Evolutionary conservation across 345 rosid genomes (phyloP).

Genomic region (Bretschneidera sinensis): DNA sequence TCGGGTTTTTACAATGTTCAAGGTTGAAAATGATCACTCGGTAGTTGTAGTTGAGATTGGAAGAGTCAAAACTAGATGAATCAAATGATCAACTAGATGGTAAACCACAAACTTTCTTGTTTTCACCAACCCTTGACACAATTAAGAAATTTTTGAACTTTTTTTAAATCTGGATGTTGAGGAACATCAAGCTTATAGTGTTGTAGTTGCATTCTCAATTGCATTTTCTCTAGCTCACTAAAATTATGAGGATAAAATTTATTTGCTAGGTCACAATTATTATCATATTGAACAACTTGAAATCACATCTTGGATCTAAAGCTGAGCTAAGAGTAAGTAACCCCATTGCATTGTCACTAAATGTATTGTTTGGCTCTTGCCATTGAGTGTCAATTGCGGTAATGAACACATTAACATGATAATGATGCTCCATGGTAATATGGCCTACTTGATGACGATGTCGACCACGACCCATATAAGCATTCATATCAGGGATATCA

Average conservation of each 20-base stretch:
- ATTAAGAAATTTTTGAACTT: neutral
- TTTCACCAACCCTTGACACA: too few species aligned
- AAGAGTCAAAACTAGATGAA: neutral
- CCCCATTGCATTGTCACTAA: neutral
- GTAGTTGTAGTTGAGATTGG: neutral
- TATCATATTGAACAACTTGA: neutral
- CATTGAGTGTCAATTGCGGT: neutral
- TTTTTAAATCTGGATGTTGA: neutral
- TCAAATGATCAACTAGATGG: neutral
- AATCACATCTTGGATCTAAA: neutral
- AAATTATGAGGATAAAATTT: neutral
- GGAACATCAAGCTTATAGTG: neutral
- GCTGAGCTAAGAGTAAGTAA: neutral
- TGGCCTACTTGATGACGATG: too few species aligned
- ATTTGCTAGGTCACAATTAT: neutral
- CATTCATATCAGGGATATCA: slow-evolving; percentile 2
- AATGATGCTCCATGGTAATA: too few species aligned
- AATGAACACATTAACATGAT: neutral
- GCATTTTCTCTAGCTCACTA: neutral
- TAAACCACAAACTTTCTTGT: neutral
- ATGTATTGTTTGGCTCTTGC: slow-evolving; percentile 1
- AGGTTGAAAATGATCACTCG: neutral
- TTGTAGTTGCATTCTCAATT: neutral
- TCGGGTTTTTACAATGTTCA: neutral
- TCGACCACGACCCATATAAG: too few species aligned